These are phyloP conservation scores for Penicillium sp. DNA, from an alignment of 2,329 filamentous ascomycete species.

Conservation along the genomic window DNA sequence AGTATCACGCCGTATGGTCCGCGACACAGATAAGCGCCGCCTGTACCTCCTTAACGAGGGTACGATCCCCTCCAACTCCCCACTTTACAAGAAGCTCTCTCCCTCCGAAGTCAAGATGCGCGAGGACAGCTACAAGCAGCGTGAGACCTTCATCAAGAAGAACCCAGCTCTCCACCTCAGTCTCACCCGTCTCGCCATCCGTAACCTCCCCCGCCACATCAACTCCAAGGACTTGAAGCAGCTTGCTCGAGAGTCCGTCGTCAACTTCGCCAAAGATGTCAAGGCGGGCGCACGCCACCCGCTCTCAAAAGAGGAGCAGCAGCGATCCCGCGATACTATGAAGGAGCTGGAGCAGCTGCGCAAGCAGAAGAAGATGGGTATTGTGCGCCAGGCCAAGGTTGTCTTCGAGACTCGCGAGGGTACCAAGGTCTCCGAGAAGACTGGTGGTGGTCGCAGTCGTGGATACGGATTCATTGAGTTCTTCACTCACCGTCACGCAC, in stretches of 20 bases:
- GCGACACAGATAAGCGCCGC: slow-evolving; percentile 83
- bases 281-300: slow-evolving; percentile 72
- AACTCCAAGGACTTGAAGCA: slow-evolving; percentile 86
- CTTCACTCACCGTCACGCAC: slow-evolving; percentile 83
- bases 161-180: slow-evolving; percentile 88
- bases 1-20: slow-evolving; percentile 59
- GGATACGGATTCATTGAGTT: slow-evolving; percentile 99
- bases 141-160: slow-evolving; percentile 83
- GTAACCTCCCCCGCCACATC: slow-evolving; percentile 83
- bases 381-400: slow-evolving; percentile 91
- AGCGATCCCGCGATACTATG: slow-evolving; percentile 75
- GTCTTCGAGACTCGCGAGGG: slow-evolving; percentile 88
- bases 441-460: slow-evolving; percentile 76
- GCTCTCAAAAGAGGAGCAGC: slow-evolving; percentile 84
- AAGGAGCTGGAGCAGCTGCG: slow-evolving; percentile 75
- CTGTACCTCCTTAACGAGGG: slow-evolving; percentile 88
- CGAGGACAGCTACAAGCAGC: slow-evolving; percentile 80
- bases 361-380: slow-evolving; percentile 76
- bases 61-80: slow-evolving; percentile 71
- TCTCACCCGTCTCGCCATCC: slow-evolving; percentile 83
- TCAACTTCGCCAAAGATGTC: slow-evolving; percentile 89
- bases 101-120: slow-evolving; percentile 82
- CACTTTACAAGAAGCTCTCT: slow-evolving; percentile 72
- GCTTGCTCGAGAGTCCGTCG: slow-evolving; percentile 85
- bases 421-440: slow-evolving; percentile 74